phyloP scores from a whole-genome alignment of 306 rosid species.

The Quercus alba region DNA sequence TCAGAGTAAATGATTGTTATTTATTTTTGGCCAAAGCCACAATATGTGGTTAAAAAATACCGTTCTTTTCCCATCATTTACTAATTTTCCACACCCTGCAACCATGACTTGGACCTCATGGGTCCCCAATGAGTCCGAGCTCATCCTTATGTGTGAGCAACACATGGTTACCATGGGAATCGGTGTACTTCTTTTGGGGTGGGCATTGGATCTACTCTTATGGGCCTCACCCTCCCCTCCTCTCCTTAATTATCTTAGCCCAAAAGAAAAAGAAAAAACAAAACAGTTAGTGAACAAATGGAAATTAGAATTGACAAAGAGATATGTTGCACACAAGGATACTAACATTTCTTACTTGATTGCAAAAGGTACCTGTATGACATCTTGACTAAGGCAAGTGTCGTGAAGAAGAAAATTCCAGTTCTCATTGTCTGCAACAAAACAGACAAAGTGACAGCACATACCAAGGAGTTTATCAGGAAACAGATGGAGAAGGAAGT shows the following conservation, averaged over 20 bases:
- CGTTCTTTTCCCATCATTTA: not conserved
- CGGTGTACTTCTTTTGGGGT: too few relatives aligned
- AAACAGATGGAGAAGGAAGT: constrained; percentile 91
- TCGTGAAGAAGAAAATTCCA: constrained; percentile 87
- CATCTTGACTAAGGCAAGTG: constrained; percentile 78
- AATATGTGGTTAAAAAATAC: not conserved
- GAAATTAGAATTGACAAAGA: not conserved
- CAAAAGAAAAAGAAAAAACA: too few relatives aligned
- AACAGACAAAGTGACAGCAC: constrained; percentile 92
- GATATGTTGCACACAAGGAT: not conserved
- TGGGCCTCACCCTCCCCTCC: too few relatives aligned
- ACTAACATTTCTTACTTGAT: constrained; percentile 10
- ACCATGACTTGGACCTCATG: not conserved
- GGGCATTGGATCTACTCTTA: too few relatives aligned
- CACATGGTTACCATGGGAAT: not conserved
- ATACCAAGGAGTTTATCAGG: constrained; percentile 84
- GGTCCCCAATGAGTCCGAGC: not conserved
- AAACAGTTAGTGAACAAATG: not conserved
- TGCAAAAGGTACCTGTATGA: constrained; percentile 81
- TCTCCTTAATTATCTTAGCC: too few relatives aligned
- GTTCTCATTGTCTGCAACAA: constrained; percentile 89
- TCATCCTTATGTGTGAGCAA: not conserved
- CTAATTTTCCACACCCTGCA: not conserved
- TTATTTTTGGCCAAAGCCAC: not conserved
- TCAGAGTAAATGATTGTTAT: constrained; percentile 63